Evolutionary conservation across 2,329 filamentous ascomycete genomes (phyloP), one percentile per base, ranked within the genome.

Genomic region (Ampelomyces quisqualis): DNA sequence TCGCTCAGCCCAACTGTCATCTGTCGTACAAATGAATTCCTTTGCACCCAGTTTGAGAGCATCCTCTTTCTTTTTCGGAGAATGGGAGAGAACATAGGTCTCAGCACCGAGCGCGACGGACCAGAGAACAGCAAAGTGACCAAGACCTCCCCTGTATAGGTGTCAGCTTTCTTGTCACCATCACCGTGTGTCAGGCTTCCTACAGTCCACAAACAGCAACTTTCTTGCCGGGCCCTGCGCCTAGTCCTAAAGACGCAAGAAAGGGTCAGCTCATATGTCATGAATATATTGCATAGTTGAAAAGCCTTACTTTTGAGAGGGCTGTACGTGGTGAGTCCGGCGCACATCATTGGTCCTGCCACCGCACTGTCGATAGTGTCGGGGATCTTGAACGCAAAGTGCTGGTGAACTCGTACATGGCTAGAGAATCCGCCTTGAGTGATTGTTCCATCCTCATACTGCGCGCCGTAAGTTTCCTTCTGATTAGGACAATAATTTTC

Each of bases 281-380:
- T n/a, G n/a, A n/a, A n/a, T n/a, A n/a, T n/a, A n/a, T n/a, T n/a
- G n/a, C n/a, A n/a, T n/a, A n/a, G n/a, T n/a, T n/a, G n/a, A n/a
- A n/a, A n/a, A n/a, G n/a, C n/a, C n/a, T n/a, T n/a, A n/a, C n/a
- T 79, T 50, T 87, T 83, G 10, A 95, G 76, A 1, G 89, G 88
- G 45, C 80, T 85, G 73, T 83, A 94, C 44, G 82, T 82, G 3
- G 89, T 94, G 52, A 94, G 76, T 49, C 89, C 89, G 27, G 87
- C 89, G 69, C 89, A 94, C 53, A 93, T 77, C 85, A 90, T 89
- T 7, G 86, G 86, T 2, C 87, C 88, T 1, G 84, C 86, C 35
- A 83, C 69, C 15, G 65, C 65, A 43, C 67, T 73, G 49, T 74
- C 67, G 31, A 94, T 77, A 37, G 75, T 80, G 21, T 90, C 86